Evolutionary conservation across 2,329 filamentous ascomycete species (phyloP), one percentile per base, ranked within the genome.

Genomic region (Talaromyces verruculosus): DNA sequence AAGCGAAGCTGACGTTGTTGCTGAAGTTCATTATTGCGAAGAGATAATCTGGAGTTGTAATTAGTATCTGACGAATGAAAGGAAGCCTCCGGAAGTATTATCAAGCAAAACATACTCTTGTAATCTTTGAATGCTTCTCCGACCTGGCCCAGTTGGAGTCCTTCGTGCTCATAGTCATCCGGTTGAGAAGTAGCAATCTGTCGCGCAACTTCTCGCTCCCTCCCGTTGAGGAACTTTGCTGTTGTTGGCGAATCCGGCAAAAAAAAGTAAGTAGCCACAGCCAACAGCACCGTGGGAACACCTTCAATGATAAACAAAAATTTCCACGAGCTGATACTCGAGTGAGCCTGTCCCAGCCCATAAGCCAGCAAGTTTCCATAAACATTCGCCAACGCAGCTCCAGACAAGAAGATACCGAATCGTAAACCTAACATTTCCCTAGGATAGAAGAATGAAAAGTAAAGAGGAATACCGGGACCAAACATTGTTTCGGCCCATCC

Each of bases 391-490:
- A 76, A 67, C 7, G 76, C 75, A 1, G 74, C 71, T 0, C 76
- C 76, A 22, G 75, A 74, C 22, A 78, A 67, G 68, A 85, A 85
- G 17, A 84, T 73, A 0, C 82, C 82, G 33, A 78, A 77, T 7
- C 82, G 72, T 43, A 83, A 73, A 3, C 82, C 82, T 5, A 84
- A 69, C 67, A 80, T 80, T 41, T 83, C 75, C 4, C 83, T 73
- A 0, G 82, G 78, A 68, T 84, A 85, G 74, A 85, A 83, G 70
- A 81, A 82, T 0, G 77, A 79, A 1, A 83, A 71, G 33, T 74
- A 76, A 3, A 71, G 61, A 39, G 69, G 68, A 13, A 69, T 33
- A 13, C 45, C 45, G 19, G 45, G 45, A 49, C 45, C 45, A 4
- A 49, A 49, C 45, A 25, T 28, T 25, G 45, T 49, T 28, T 49